These are phyloP conservation scores for Musa schizocarpa DNA, from an alignment of 176 grass and related monocot genomes.

Conservation along the genomic window DNA sequence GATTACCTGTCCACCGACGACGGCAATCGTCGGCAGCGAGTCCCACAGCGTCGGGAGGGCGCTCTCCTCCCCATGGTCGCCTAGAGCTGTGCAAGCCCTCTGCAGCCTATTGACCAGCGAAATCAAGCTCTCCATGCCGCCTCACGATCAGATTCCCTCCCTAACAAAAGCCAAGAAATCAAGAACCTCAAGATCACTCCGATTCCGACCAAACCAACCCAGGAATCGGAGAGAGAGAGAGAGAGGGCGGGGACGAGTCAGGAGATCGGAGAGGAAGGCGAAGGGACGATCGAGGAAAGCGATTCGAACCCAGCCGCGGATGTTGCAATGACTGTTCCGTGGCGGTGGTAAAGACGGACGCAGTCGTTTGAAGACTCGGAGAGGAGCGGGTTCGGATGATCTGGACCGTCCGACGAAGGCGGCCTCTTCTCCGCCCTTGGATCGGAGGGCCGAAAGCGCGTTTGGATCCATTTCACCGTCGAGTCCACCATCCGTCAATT, in stretches of 20 bases:
- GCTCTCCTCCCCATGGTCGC: conserved; percentile 20
- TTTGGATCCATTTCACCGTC: neutral
- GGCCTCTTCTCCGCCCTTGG: neutral
- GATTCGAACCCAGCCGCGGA: neutral
- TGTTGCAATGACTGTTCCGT: neutral
- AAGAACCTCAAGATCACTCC: neutral
- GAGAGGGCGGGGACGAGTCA: no score
- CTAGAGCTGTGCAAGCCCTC: conserved; percentile 22
- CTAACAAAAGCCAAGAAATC: neutral
- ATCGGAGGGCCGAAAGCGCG: neutral
- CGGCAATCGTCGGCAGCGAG: conserved; percentile 21
- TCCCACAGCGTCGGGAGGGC: conserved; percentile 14
- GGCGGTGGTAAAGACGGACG: neutral
- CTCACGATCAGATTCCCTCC: neutral
- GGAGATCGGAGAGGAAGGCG: neutral
- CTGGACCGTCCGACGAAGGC: neutral
- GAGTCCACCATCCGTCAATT: neutral
- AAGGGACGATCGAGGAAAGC: neutral
- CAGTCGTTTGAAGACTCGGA: no score
- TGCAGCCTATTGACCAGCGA: conserved; percentile 19
- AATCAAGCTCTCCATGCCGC: conserved; percentile 20
- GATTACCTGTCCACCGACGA: conserved; percentile 21
- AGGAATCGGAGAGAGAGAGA: neutral
- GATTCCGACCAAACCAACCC: neutral
- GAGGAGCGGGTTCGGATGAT: neutral